Base-by-base conservation (phyloP, 768 basidiomycete genomes). In the Mycena kentingensis region DNA sequence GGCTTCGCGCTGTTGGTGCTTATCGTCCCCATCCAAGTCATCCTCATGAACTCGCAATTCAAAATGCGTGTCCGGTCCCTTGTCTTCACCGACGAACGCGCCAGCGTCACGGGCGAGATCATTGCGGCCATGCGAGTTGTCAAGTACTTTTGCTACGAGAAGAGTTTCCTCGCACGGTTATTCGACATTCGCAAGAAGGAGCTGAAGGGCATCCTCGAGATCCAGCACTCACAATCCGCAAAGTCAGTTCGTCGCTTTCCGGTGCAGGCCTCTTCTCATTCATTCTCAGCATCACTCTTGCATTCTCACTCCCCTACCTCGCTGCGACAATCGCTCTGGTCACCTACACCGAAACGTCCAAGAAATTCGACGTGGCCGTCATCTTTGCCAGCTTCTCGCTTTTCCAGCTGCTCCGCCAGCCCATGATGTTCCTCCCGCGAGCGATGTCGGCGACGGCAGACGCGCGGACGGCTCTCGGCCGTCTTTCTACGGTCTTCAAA, bases 141-240 rank as follows among this genome's bases (percentile, higher is more conserved):
- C 39, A 88, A 88, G 66, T 87, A 83, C 61, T 90, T 90, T 63
- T 84, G 81, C 32, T 88, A 87, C 58, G 88, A 90, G 68, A 56
- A 72, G 2, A 81, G 84, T 2, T 88, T 87, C 67, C 67, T 87
- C 19, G 42, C 36, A 83, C 82, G 82, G 13, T 78, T 88, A n/a
- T 74, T 71, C 41, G 69, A 71, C 13, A 74, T 80, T n/a, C 74
- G 86, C 21, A 70, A 70, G 26, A 70, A 74, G 19, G 87, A 88
- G 61, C 69, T 88, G 15, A 61, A 67, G 24, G 82, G 80, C 1
- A 73, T 86, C 8, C 67, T 78, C 28, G 72, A 67, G 60, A 86
- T 89, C 37, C 73, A 82, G 41, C 72, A 84, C 51, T 77, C 80
- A 16, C 80, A 82, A 53, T 83, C 84, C 2, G 81, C 78, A 1